These are phyloP conservation scores for Artomyces pyxidatus DNA, from an alignment of 768 basidiomycete species.

Conservation along the genomic window DNA sequence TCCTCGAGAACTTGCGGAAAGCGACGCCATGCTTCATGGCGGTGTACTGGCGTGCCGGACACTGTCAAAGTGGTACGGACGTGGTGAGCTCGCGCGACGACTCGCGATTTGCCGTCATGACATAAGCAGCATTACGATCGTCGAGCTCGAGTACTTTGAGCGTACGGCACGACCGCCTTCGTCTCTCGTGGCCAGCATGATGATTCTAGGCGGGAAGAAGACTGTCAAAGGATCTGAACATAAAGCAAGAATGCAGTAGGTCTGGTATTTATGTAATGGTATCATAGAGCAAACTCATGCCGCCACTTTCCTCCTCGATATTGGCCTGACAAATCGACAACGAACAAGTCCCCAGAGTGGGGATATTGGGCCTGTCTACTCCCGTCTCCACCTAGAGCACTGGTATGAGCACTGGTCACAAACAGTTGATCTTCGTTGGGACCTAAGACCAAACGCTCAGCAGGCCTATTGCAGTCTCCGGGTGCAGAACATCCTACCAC, in stretches of 20 bases:
- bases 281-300: constrained; percentile 14
- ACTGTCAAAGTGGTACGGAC: neutral
- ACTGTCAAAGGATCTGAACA: too few relatives aligned
- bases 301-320: constrained; percentile 31
- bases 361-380: constrained; percentile 39
- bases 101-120: neutral
- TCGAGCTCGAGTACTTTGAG: neutral
- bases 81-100: neutral
- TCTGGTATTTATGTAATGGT: neutral
- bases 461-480: constrained; percentile 1
- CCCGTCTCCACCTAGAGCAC: constrained; percentile 48
- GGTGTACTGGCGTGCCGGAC: neutral
- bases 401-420: constrained; percentile 47
- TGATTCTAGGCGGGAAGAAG: too few relatives aligned
- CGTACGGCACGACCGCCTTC: too few relatives aligned
- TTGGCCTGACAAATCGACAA: constrained; percentile 38
- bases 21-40: constrained; percentile 92
- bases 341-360: constrained; percentile 49
- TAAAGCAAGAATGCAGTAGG: too few relatives aligned
- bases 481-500: constrained; percentile 39
- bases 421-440: constrained; percentile 54
- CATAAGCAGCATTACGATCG: neutral
- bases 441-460: constrained; percentile 28
- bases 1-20: constrained; percentile 87
- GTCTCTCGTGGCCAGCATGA: too few relatives aligned